Base-by-base conservation (phyloP, 2,329 filamentous ascomycete species). In the Dothiorella sarmentorum region DNA sequence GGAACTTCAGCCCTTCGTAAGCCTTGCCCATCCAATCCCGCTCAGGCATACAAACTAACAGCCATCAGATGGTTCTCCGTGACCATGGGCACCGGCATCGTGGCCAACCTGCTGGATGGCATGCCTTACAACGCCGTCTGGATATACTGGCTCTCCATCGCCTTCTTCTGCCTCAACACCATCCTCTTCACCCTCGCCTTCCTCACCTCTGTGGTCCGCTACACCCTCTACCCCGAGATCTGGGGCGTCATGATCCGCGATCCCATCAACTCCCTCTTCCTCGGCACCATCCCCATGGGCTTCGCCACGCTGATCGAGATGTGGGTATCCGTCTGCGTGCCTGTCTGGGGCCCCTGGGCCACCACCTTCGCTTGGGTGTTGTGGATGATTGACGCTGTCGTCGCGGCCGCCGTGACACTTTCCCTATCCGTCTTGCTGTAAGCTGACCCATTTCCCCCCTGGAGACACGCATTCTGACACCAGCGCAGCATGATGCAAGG, bases 241-340 rank as follows among this genome's bases (percentile, higher is more conserved):
- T 88, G 84, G 79, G 64, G 59, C 1, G 81, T 78, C 18, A 86
- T 89, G 84, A 77, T 88, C 33, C 71, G 74, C 5, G 82, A 89
- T 66, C 84, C 85, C 0, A 78, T 78, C 1, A 83, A 89, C 67
- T 83, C 81, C 3, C 74, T 89, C 61, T 89, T 89, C 63, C 70
- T 89, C 24, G 86, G 68, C 0, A 85, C 83, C 1, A 79, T 86
- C 29, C 84, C 85, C 1, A 87, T 87, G 82, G 84, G 78, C 0
- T 78, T 88, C 58, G 81, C 83, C 0, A 87, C 84, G 3, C 82
- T 88, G 56, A 80, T 87, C 63, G 83, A 84, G 63, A 85, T 86
- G 83, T 80, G 82, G 64, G 75, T 83, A 3, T 74, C 82, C 29
- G 76, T 81, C 33, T 86, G 84, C 68, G 74, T 78, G 7, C 79